These are phyloP conservation scores for Teunomyces pallodes DNA, from an alignment of 805 yeast species.

Conservation along the genomic window DNA sequence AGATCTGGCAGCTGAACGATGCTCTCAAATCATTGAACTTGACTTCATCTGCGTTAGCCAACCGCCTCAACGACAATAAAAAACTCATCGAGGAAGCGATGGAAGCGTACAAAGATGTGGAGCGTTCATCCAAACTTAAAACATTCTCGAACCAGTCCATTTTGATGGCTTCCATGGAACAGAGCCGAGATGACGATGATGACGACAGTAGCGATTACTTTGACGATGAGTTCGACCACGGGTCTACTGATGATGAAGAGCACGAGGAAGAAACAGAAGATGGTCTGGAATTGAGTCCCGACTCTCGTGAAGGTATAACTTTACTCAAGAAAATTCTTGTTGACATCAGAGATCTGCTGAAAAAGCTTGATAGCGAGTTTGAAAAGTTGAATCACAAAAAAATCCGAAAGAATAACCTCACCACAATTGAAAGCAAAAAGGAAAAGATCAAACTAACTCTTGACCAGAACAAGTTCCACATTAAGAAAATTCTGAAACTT, in stretches of 20 bases:
- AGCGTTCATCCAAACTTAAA: constrained; percentile 41
- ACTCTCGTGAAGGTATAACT: constrained; percentile 31
- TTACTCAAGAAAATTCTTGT: constrained; percentile 31
- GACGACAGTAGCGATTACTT: constrained; percentile 27
- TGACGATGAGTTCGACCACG: constrained; percentile 20
- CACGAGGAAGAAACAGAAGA: constrained; percentile 13
- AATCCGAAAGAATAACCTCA: constrained; percentile 35
- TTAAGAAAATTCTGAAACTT: constrained; percentile 32
- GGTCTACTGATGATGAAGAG: constrained; percentile 18
- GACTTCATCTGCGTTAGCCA: constrained; percentile 10
- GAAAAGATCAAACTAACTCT: constrained; percentile 36
- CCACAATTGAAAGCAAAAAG: constrained; percentile 38
- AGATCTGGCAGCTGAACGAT: constrained; percentile 41
- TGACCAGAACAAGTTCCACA: constrained; percentile 34
- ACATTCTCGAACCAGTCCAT: constrained; percentile 45
- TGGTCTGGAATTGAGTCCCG: constrained; percentile 24
- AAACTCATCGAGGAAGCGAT: constrained; percentile 43
- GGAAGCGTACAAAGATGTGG: constrained; percentile 46
- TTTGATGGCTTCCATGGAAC: constrained; percentile 40
- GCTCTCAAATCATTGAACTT: constrained; percentile 13
- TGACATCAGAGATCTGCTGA: constrained; percentile 34
- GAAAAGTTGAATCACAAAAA: constrained; percentile 40
- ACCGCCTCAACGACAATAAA: constrained; percentile 35
- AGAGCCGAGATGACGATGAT: constrained; percentile 21
- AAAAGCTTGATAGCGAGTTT: constrained; percentile 37